phyloP scores from a whole-genome alignment of 2,329 filamentous ascomycete species.

The Fusarium stilboides region DNA sequence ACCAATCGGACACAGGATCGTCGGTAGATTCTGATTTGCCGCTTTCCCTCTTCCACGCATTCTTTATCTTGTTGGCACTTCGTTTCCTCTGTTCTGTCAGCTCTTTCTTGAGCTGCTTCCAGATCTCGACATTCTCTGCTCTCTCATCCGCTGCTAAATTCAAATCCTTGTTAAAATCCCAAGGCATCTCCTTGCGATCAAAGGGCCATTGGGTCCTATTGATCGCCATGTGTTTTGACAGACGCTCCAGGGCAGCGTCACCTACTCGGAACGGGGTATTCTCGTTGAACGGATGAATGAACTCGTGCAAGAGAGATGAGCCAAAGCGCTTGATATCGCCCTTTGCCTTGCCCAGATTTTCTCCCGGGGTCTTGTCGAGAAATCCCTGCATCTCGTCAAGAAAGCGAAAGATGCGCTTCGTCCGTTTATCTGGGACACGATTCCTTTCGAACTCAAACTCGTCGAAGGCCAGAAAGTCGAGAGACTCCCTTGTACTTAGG shows the following conservation, averaged over 20 bases:
- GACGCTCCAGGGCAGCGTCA: background rate
- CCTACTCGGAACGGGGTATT: background rate
- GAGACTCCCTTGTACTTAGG: background rate
- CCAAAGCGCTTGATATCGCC: slow-evolving; percentile 48
- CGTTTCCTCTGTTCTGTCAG: background rate
- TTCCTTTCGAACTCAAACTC: slow-evolving; percentile 27
- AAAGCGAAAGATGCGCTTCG: slow-evolving; percentile 32
- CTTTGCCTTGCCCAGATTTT: slow-evolving; percentile 33
- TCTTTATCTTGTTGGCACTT: background rate
- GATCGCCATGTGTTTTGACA: slow-evolving; percentile 33
- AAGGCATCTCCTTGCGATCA: background rate
- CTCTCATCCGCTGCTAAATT: too few species aligned
- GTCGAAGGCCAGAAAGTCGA: slow-evolving; percentile 40
- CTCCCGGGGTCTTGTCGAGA: background rate
- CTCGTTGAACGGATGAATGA: slow-evolving; percentile 35
- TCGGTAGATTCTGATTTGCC: background rate
- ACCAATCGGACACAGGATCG: slow-evolving; percentile 1
- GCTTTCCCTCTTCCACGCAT: background rate
- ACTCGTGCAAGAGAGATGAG: slow-evolving; percentile 35
- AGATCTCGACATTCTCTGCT: background rate
- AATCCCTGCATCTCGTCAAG: slow-evolving; percentile 45
- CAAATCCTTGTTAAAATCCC: slow-evolving; percentile 20
- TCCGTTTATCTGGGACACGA: slow-evolving; percentile 30
- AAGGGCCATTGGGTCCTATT: slow-evolving; percentile 26
- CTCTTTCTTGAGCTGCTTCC: background rate